Evolutionary conservation across 352 stramenopile genomes (phyloP).

Genomic region (Detonula confervacea): DNA sequence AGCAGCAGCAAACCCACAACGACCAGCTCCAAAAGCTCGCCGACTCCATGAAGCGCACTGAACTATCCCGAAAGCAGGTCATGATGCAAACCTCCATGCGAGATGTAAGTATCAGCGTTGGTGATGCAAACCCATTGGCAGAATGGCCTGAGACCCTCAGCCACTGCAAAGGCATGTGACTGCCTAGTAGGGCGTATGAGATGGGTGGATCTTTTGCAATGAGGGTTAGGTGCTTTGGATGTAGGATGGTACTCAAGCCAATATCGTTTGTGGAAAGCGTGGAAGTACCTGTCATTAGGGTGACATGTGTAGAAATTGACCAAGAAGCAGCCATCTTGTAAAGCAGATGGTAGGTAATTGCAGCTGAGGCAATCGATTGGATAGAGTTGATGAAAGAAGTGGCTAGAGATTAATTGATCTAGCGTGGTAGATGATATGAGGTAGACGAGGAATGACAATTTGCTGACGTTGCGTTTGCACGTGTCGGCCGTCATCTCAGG

Average conservation of each 20-base stretch:
- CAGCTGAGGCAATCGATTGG: too few species aligned
- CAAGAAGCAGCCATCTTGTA: neutral
- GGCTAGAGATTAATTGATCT: too few species aligned
- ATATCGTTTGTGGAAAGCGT: too few species aligned
- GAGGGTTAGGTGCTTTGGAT: too few species aligned
- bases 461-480: too few species aligned
- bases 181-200: neutral
- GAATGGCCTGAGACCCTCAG: neutral
- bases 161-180: neutral
- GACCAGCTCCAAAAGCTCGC: neutral
- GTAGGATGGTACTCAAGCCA: too few species aligned
- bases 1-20: too few species aligned
- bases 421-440: too few species aligned
- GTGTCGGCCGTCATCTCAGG: too few species aligned
- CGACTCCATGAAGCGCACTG: neutral
- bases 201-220: neutral
- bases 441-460: too few species aligned
- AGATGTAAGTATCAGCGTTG: conserved; percentile 11
- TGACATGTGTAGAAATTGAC: neutral
- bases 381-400: too few species aligned
- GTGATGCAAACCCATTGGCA: neutral
- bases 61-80: neutral
- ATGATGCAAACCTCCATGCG: neutral
- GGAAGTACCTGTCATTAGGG: neutral
- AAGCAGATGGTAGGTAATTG: neutral